Evolutionary conservation across 352 stramenopile genomes (phyloP), one percentile per base, ranked within the genome.

Genomic region (Phytopythium oedochilum): DNA sequence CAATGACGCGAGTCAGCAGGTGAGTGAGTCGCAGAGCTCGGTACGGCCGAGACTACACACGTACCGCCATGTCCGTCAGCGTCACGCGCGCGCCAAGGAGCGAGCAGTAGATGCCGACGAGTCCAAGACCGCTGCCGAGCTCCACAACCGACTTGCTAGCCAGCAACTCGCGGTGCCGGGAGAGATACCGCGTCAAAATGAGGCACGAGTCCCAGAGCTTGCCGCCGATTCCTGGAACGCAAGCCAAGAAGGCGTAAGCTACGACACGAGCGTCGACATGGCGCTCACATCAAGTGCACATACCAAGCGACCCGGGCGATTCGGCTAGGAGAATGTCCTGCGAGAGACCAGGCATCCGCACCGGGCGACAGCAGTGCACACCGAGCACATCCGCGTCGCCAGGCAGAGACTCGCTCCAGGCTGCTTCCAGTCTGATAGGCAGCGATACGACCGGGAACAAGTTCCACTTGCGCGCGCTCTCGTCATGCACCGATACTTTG

Each of bases 161-260:
- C 12, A 84, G 36, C 48, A 90, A 20, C 11, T 75, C 61, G 22
- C 60, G 58, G 18, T 81, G 59, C 6, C 59, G 55, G 20, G 69
- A 55, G 22, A 93, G 49, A 60, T 89, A 91, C 20, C 68, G 66
- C 9, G 77, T 89, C 49, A 93, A 59, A 18, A 93, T 76, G 28
- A 93, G 66, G 23, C 79, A 87, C 49, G 80, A 91, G 62, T 93
- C 83, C 83, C 83, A 93, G 17, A 93, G 57, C 55, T 93, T 93
- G n/a, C 82, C 82, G 38, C 75, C 82, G 53, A 92, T 92, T 23
- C 82, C 75, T 85, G 50, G 40, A 25, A 26, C 31, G 9, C 62
- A 40, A 14, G 42, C 31, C 45, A 53, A 45, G 9, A 11, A 59
- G 22, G n/a, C 18, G 51, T 63, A 60, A 66, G 58, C 25, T 28